A percentile compares a stretch with the other conserved stretches of the same genome.
Evolutionary conservation across 495 filamentous ascomycete species (phyloP).

Genomic region (Astrothelium subdiscretum): DNA sequence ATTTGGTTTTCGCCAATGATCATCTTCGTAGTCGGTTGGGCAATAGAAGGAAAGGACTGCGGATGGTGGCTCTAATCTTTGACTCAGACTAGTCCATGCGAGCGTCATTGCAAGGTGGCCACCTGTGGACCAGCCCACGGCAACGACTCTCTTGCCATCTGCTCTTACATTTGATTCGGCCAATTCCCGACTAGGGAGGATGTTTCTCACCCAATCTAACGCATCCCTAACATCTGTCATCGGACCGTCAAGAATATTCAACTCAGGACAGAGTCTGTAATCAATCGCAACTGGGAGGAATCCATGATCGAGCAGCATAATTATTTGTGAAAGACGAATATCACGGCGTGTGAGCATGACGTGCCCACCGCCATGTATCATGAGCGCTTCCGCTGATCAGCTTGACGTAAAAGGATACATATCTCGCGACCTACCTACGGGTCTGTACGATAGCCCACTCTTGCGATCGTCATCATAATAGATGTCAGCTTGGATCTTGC

Average conservation of each 20-base stretch:
- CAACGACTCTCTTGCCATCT: background rate
- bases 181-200: background rate
- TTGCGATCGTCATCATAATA: background rate
- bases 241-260: background rate
- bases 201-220: background rate
- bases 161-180: background rate
- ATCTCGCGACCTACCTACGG: background rate
- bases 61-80: background rate
- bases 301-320: background rate
- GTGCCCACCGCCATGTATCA: conserved; percentile 6
- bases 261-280: conserved; percentile 6
- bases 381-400: background rate
- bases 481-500: background rate
- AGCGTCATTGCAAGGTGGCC: conserved; percentile 2
- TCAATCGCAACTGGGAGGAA: conserved; percentile 4
- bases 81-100: background rate
- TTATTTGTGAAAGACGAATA: background rate
- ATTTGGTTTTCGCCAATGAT: background rate
- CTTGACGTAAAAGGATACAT: background rate
- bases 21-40: conserved; percentile 1
- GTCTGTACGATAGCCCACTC: background rate
- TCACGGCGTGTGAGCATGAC: conserved; percentile 2
- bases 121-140: conserved; percentile 3
- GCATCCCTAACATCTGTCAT: conserved; percentile 2
- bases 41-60: conserved; percentile 3